phyloP scores from a whole-genome alignment of 345 rosid genomes.

The Dipteronia sinensis region DNA sequence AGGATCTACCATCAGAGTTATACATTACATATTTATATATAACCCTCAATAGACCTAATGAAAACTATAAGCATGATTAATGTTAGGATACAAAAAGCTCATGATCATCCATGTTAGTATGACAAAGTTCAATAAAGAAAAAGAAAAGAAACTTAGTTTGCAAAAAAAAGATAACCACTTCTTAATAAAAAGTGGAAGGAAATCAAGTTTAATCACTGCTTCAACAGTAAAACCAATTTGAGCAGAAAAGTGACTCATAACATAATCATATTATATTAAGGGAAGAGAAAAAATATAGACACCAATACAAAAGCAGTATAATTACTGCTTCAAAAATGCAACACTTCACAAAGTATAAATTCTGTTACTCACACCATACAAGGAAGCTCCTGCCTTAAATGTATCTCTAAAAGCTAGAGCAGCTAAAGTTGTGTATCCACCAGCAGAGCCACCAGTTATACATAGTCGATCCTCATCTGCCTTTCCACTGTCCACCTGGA shows the following conservation, averaged over 20 bases:
- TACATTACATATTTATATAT: neutral
- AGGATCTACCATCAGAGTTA: neutral
- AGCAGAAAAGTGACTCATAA: neutral
- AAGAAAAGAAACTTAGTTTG: neutral
- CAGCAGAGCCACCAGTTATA: constrained; percentile 98
- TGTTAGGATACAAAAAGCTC: neutral
- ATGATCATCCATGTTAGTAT: neutral
- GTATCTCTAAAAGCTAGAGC: constrained; percentile 84
- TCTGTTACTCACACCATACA: constrained; percentile 72
- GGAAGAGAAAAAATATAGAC: neutral
- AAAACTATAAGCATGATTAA: neutral
- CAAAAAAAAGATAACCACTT: neutral
- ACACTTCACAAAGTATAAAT: neutral
- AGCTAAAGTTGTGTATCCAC: constrained; percentile 95
- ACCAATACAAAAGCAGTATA: neutral
- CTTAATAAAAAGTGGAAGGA: neutral
- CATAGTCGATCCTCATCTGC: constrained; percentile 76
- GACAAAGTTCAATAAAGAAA: neutral
- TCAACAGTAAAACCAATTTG: neutral
- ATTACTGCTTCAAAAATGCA: neutral
- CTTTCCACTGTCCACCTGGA: constrained; percentile 74
- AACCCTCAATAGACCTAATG: constrained; percentile 5
- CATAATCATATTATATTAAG: neutral
- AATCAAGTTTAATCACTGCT: neutral
- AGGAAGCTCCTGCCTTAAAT: constrained; percentile 93